These are phyloP conservation scores for Fonsecaea pugnacius DNA, from an alignment of 2,329 filamentous ascomycete species.

Conservation along the genomic window DNA sequence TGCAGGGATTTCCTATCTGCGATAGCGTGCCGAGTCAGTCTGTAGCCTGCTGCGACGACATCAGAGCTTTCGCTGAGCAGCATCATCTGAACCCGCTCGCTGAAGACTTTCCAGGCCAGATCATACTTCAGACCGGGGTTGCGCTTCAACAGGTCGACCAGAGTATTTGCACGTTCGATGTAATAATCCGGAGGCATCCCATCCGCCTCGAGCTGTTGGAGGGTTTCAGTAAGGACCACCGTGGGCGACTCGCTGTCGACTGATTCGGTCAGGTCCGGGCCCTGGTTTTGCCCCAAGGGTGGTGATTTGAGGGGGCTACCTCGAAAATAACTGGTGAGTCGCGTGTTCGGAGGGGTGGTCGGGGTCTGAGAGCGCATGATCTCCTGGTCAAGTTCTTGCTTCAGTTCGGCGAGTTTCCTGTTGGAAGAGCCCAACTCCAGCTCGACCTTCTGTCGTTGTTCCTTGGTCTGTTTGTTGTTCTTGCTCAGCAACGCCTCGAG, in stretches of 20 bases:
- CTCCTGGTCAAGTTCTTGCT: slow-evolving; percentile 63
- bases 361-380: slow-evolving; percentile 62
- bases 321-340: slow-evolving; percentile 63
- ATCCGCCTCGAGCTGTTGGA: slow-evolving; percentile 85
- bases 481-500: slow-evolving; percentile 92
- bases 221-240: slow-evolving; percentile 83
- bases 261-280: slow-evolving; percentile 66
- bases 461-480: slow-evolving; percentile 92
- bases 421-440: slow-evolving; percentile 90
- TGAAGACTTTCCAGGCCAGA: slow-evolving; percentile 93
- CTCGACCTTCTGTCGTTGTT: slow-evolving; percentile 77
- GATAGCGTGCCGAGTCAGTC: slow-evolving; percentile 91
- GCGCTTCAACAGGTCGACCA: slow-evolving; percentile 95
- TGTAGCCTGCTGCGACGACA: slow-evolving; percentile 91
- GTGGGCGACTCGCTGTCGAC: slow-evolving; percentile 78
- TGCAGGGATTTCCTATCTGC: slow-evolving; percentile 87
- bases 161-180: slow-evolving; percentile 84
- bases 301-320: slow-evolving; percentile 60
- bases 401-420: slow-evolving; percentile 65
- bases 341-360: slow-evolving; percentile 51
- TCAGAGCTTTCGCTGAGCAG: slow-evolving; percentile 93
- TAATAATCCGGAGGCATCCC: slow-evolving; percentile 94
- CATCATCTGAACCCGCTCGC: slow-evolving; percentile 91
- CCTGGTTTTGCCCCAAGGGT: slow-evolving; percentile 47
- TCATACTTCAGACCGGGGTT: slow-evolving; percentile 95